Base-by-base conservation (phyloP, 2,329 filamentous ascomycete species). In the Grosmannia clavigera region DNA sequence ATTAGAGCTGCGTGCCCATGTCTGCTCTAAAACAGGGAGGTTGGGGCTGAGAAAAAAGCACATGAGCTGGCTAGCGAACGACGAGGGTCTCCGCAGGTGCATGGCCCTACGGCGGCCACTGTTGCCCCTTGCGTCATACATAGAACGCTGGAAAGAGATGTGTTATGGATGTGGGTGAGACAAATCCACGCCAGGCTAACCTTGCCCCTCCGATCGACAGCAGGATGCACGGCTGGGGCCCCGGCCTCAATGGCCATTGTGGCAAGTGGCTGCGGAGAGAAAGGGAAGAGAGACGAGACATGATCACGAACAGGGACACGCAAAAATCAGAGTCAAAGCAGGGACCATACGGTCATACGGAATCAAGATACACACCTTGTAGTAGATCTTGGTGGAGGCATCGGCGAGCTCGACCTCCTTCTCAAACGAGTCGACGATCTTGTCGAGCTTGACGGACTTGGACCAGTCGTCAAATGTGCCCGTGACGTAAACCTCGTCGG, bases 391-490 rank as follows among this genome's bases (percentile, higher is more conserved):
- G 64, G 85, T 77, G 56, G 78, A 75, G 19, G 78, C 75, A 60
- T 82, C 77, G 57, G 86, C 78, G 40, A 97, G 79, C 58, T 82
- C 77, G 62, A 99, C 90, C 40, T 83, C 83, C 79, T 96, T 96
- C 74, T 87, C 80, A 73, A 95, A 95, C 67, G 80, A 68, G 64
- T 84, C 78, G 70, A 81, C 87, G 50, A 84, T 80, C 76, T 90
- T 90, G 55, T 91, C 85, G 61, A 99, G 81, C 77, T 88, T 83
- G 72, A 92, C 83, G 60, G 84, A 90, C 79, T 94, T 92, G 66
- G 82, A 81, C 94, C 94, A 99, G 76, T 90, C 82, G 75, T 97
- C 92, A 71, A 97, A 97, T 64, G 89, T 92, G 71, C 94, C 56
- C 27, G 56, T 97, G 67, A 97, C 94, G 74, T 87, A 92, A 72